Conservation (phyloP, 192 early-diverging fungal genomes). For the Linnemannia exigua region DNA sequence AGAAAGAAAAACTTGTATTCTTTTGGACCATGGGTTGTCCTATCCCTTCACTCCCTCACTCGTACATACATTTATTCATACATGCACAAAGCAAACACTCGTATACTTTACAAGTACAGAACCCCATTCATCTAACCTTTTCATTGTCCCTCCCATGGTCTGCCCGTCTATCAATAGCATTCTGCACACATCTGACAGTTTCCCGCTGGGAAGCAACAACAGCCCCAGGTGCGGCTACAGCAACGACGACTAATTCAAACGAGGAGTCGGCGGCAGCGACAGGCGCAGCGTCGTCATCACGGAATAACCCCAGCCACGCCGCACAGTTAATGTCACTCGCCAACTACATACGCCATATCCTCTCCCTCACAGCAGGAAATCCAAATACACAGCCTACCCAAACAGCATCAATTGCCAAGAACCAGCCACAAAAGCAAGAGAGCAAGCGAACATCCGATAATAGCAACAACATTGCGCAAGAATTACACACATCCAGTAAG, state of each 20-base stretch:
- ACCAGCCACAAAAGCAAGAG: conserved; percentile 17
- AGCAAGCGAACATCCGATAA: conserved; percentile 1
- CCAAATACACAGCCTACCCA: conserved; percentile 18
- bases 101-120: background rate
- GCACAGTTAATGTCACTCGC: conserved; percentile 37
- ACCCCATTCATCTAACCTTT: too few species aligned
- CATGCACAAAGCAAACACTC: background rate
- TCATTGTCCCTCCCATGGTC: background rate
- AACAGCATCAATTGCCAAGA: background rate
- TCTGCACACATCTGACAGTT: conserved; percentile 44
- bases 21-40: background rate
- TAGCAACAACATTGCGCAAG: background rate
- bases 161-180: conserved; percentile 39
- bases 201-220: conserved; percentile 38
- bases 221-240: too few species aligned
- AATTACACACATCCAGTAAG: conserved; percentile 1
- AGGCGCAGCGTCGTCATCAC: background rate
- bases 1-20: background rate
- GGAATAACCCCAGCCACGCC: conserved; percentile 14
- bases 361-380: conserved; percentile 31
- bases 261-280: background rate
- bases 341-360: conserved; percentile 50
- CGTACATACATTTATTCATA: background rate
- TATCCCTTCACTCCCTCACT: background rate
- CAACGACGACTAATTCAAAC: background rate